These are phyloP conservation scores for Biscutella laevigata DNA, from an alignment of 441 rosid species.

Conservation along the genomic window DNA sequence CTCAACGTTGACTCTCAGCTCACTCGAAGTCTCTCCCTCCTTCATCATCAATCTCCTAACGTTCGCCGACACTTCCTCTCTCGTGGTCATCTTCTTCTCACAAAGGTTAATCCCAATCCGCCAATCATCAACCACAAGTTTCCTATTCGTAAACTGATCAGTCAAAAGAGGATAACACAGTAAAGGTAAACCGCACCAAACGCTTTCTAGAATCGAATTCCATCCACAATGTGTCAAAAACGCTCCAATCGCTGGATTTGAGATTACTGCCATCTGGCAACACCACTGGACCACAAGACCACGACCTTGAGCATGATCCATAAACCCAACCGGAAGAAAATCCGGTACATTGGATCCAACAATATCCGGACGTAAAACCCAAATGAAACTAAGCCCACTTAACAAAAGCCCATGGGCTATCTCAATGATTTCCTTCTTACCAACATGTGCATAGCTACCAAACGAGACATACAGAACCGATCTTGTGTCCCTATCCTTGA, in stretches of 20 bases:
- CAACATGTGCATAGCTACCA: slow-evolving; percentile 59
- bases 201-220: slow-evolving; percentile 40
- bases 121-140: slow-evolving; percentile 62
- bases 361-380: slow-evolving; percentile 44
- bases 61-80: slow-evolving; percentile 40
- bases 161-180: slow-evolving; percentile 49
- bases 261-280: slow-evolving; percentile 34
- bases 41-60: slow-evolving; percentile 33
- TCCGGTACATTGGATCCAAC: slow-evolving; percentile 39
- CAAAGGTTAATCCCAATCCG: slow-evolving; percentile 46
- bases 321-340: slow-evolving; percentile 36
- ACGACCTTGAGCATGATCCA: slow-evolving; percentile 30
- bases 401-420: slow-evolving; percentile 49
- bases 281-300: slow-evolving; percentile 54
- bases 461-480: slow-evolving; percentile 63
- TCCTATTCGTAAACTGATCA: slow-evolving; percentile 61
- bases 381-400: slow-evolving; percentile 42
- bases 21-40: slow-evolving; percentile 28
- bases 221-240: too few species aligned
- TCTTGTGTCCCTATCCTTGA: slow-evolving; percentile 29
- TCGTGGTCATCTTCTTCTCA: slow-evolving; percentile 21
- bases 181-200: slow-evolving; percentile 41
- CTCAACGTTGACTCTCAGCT: slow-evolving; percentile 21
- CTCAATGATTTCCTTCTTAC: slow-evolving; percentile 40
- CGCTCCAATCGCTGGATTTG: slow-evolving; percentile 50